Percentiles rank a stretch among this genome's conserved stretches.
phyloP scores from a whole-genome alignment of 2,329 filamentous ascomycete genomes.

The Aspergillus novofumigatus region DNA sequence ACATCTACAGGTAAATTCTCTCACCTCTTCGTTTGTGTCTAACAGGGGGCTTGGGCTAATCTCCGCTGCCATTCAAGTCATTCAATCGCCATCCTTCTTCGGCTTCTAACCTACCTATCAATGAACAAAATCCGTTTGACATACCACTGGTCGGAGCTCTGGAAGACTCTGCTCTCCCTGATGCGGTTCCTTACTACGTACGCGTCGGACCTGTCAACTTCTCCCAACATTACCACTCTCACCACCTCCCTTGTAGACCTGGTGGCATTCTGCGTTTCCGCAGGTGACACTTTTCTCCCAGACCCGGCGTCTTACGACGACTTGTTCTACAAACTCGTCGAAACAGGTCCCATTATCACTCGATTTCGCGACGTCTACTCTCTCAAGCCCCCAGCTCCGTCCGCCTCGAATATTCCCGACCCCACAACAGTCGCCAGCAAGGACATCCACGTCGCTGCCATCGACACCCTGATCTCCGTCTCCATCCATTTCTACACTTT shows the following conservation, averaged over 20 bases:
- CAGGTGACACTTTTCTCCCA: slow-evolving; percentile 86
- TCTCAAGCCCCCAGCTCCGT: slow-evolving; percentile 27
- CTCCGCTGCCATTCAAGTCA: slow-evolving; percentile 40
- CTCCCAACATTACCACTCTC: slow-evolving; percentile 67
- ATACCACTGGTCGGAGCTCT: slow-evolving; percentile 96
- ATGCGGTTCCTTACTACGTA: slow-evolving; percentile 90
- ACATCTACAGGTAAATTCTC: slow-evolving; percentile 64
- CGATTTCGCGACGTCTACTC: slow-evolving; percentile 79
- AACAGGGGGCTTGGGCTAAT: background rate
- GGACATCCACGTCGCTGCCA: slow-evolving; percentile 56
- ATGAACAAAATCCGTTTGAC: slow-evolving; percentile 73
- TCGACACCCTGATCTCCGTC: slow-evolving; percentile 79
- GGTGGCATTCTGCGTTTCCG: slow-evolving; percentile 75
- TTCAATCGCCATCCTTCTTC: slow-evolving; percentile 74
- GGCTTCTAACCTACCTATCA: slow-evolving; percentile 78
- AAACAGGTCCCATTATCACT: slow-evolving; percentile 75
- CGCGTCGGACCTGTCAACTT: slow-evolving; percentile 66
- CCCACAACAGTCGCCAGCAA: slow-evolving; percentile 11
- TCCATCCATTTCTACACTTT: slow-evolving; percentile 78
- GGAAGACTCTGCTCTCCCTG: slow-evolving; percentile 81
- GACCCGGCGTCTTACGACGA: slow-evolving; percentile 88
- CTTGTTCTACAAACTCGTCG: slow-evolving; percentile 96
- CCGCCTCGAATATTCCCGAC: slow-evolving; percentile 16
- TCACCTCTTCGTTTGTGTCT: background rate
- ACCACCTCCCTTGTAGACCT: slow-evolving; percentile 76